Evolutionary conservation across 1,284 basidiomycete species (phyloP), one percentile per base, ranked within the genome.

Genomic region (Phlebopus sp.): DNA sequence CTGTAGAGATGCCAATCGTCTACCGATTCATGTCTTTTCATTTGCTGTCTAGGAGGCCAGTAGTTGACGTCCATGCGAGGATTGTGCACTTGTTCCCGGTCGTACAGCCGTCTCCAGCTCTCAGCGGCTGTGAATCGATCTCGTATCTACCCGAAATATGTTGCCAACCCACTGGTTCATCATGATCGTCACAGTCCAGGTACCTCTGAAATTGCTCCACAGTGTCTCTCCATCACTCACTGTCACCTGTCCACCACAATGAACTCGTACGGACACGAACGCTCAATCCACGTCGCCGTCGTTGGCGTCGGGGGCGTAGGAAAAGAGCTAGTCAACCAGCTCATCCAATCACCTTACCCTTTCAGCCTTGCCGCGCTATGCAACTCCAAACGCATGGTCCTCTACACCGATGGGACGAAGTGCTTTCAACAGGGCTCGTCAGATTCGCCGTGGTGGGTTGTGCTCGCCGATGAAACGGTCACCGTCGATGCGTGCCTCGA

Each of bases 221-320:
- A 36, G 35, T 2, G 27, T 29, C 27, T 8, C 44, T 38, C 14
- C 32, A 7, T 9, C 46, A n/a, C 18, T 29, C 46, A 34, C 35
- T 37, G 36, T 44, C 41, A 50, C 42, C 19, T 37, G 9, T 46
- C 43, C 30, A 11, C 13, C 13, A 46, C 21, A n/a, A 66, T 66
- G 62, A 50, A 21, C 37, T 34, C 18, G 34, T 38, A 29, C 11
- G 38, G 21, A 15, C 48, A 15, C 21, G 53, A 57, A 54, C 57
- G 50, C 32, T 15, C 55, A 37, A 64, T 84, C 52, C 70, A 77
- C 46, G 80, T 95, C 48, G 90, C 90, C 39, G 77, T 95, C 54
- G 75, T 96, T 51, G 93, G 93, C 51, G 78, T 91, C 37, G 93
- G 93, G 11, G 86, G 93, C 47, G 94, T 97, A 42, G 94, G 94